phyloP scores from a whole-genome alignment of 441 rosid species.

The Pelargonium cotyledonis region DNA sequence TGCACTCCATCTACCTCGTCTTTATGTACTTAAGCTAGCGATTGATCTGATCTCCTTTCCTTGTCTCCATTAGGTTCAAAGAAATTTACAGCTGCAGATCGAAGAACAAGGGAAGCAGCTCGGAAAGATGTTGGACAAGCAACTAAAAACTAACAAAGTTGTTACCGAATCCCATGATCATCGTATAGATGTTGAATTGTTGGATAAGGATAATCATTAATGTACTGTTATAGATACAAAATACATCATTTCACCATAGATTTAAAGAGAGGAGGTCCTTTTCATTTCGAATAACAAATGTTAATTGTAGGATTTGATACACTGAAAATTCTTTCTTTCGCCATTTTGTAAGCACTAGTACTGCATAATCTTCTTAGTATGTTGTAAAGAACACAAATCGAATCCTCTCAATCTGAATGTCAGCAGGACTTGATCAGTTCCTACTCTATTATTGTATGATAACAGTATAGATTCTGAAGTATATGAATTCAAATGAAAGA shows the following conservation, averaged over 20 bases:
- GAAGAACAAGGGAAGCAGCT: constrained; percentile 36
- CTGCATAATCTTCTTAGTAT: neutral
- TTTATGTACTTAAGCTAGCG: no score
- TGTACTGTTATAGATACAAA: neutral
- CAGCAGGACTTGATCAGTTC: neutral
- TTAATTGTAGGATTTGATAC: neutral
- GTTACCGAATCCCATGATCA: neutral
- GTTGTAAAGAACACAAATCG: neutral
- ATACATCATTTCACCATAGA: neutral
- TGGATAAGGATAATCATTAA: neutral
- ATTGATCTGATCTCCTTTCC: neutral
- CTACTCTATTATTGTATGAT: neutral
- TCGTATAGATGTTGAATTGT: neutral
- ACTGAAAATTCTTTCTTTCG: neutral
- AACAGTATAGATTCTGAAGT: no score
- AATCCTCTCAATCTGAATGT: neutral
- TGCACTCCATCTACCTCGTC: neutral
- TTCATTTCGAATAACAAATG: neutral
- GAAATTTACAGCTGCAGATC: constrained; percentile 26
- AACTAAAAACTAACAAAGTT: constrained; percentile 9
- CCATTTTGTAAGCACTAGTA: neutral
- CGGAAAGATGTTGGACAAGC: constrained; percentile 25
- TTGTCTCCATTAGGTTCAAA: constrained; percentile 22
- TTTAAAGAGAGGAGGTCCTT: constrained; percentile 1
- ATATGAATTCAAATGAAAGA: no score